Percentiles rank a stretch among this genome's conserved stretches.
Conservation (phyloP, 345 rosid genomes). For the Salix viminalis region DNA sequence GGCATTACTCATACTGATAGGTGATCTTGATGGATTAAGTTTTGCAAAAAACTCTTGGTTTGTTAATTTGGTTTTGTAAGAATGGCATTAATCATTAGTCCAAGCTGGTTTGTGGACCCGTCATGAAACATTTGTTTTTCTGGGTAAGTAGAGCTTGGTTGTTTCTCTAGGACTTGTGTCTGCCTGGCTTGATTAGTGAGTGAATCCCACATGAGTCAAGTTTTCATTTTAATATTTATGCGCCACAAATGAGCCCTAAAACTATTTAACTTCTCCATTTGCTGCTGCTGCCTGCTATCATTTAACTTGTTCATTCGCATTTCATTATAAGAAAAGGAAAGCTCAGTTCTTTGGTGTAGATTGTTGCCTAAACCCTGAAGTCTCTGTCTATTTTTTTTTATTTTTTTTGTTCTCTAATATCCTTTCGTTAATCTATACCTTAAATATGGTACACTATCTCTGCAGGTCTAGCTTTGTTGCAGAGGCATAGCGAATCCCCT, state of each 20-base stretch:
- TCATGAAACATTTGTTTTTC: neutral
- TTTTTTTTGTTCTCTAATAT: neutral
- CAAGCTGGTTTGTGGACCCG: neutral
- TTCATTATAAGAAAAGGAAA: neutral
- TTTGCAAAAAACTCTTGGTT: neutral
- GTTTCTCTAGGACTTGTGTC: neutral
- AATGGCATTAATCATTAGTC: neutral
- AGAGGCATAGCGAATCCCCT: constrained; percentile 41
- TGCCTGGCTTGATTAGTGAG: neutral
- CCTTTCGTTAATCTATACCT: neutral
- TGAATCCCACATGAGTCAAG: neutral
- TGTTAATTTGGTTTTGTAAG: neutral
- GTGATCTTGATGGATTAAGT: neutral
- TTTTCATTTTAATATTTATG: neutral
- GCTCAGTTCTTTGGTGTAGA: neutral
- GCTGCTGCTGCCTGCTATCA: neutral
- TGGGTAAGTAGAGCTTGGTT: neutral
- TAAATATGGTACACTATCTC: neutral
- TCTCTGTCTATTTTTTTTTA: neutral
- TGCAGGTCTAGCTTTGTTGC: constrained; percentile 87
- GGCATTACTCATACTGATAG: neutral
- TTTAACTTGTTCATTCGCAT: neutral
- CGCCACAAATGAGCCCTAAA: neutral
- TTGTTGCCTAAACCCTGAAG: neutral
- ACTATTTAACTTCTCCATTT: neutral